Evolutionary conservation across 176 grass and related monocot genomes (phyloP), one percentile per base, ranked within the genome.

Genomic region (Juncus inflexus): DNA sequence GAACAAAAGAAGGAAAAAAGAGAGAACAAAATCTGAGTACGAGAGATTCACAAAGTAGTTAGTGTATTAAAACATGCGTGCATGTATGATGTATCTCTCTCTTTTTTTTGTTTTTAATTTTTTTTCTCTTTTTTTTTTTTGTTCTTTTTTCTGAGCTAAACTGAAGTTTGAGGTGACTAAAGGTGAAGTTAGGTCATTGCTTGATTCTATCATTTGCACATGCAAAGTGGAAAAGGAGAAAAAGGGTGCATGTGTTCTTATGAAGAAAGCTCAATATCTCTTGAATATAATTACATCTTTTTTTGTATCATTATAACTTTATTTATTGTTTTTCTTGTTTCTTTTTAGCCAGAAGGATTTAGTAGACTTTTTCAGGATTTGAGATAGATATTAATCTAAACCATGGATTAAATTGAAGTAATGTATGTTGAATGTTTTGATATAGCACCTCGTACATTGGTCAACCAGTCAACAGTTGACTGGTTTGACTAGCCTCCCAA

Each of bases 141-240:
- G 37, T 65, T 28, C 19, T 12, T 56, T 59, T 58, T 59, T 52
- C 59, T 73, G 61, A 12, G n/a, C 39, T 62, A 63, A 72, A 41
- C 60, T 72, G 50, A 52, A 74, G 77, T 12, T 60, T 73, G 12
- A 64, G 71, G 71, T 62, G 50, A 61, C 65, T 69, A 50, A 64
- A 47, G 71, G 49, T 83, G 74, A 64, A 69, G 43, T 68, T 72
- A 78, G 58, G 60, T 81, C 68, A 72, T 63, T 64, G 66, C 41
- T 55, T 66, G 85, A 57, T 64, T 74, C 50, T 80, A 77, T 75
- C 72, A 76, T 82, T 66, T 86, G 79, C 90, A 89, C 74, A 81
- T 83, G 82, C 69, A 86, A 89, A 89, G 79, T 61, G 69, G 90
- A 72, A 94, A 86, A 95, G 74, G 61, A 77, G 55, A 77, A 74